phyloP scores from a whole-genome alignment of 352 stramenopile species.

The Blastocystis sp. region DNA sequence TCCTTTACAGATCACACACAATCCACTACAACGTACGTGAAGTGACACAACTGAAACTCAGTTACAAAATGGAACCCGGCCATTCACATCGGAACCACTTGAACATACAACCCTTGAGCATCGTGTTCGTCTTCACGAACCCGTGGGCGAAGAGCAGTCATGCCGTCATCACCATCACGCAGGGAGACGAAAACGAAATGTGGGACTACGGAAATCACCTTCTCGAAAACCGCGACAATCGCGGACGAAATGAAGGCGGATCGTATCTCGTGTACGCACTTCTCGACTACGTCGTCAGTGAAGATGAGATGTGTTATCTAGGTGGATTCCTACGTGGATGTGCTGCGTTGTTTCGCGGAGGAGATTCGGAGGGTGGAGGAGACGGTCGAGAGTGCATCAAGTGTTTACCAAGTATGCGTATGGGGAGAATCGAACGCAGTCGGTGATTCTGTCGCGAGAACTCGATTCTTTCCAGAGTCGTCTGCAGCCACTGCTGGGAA shows the following conservation, averaged over 20 bases:
- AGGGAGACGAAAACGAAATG: conserved; percentile 14
- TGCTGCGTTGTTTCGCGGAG: conserved; percentile 36
- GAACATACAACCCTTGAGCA: neutral
- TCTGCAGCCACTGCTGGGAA: neutral
- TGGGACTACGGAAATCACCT: conserved; percentile 34
- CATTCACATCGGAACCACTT: neutral
- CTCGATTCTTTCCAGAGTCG: conserved; percentile 36
- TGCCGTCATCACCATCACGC: conserved; percentile 7
- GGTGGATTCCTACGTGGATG: conserved; percentile 35
- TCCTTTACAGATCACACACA: conserved; percentile 5
- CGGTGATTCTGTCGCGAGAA: conserved; percentile 36
- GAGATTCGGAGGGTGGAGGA: conserved; percentile 24
- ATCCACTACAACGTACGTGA: no score
- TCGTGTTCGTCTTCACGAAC: conserved; percentile 51
- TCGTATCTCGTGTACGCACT: conserved; percentile 48
- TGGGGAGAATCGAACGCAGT: neutral
- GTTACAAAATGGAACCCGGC: neutral
- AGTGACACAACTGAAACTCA: no score
- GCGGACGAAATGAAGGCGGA: conserved; percentile 3
- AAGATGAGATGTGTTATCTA: neutral
- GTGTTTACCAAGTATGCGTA: neutral
- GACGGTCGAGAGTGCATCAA: neutral
- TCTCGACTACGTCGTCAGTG: conserved; percentile 18
- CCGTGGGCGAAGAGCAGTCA: conserved; percentile 25
- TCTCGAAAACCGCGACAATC: conserved; percentile 30